phyloP scores from a whole-genome alignment of 306 rosid species.

The Alnus glutinosa region DNA sequence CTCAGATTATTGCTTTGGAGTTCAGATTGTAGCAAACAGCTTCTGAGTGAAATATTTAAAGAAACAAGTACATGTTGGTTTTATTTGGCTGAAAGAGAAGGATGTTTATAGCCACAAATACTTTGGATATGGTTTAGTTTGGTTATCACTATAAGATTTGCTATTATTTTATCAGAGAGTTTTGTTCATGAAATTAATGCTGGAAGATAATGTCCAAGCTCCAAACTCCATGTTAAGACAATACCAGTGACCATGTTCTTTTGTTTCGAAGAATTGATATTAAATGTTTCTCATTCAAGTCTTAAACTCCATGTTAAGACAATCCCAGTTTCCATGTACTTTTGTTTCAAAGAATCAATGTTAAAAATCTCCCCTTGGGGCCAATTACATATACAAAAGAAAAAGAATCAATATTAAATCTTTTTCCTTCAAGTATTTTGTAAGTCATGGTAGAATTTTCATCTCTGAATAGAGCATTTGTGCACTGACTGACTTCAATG shows the following conservation, averaged over 20 bases:
- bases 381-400: background rate
- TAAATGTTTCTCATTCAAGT: background rate
- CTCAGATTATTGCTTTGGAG: background rate
- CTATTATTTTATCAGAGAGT: no score
- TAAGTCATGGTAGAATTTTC: background rate
- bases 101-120: background rate
- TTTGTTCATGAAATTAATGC: background rate
- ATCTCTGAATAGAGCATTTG: background rate
- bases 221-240: background rate
- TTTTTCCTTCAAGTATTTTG: background rate
- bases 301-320: background rate
- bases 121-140: background rate
- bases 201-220: background rate
- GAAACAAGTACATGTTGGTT: background rate
- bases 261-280: background rate
- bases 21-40: background rate
- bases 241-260: background rate
- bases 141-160: background rate
- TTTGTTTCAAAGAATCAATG: background rate
- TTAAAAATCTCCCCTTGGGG: no score
- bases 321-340: background rate
- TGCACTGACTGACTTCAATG: background rate
- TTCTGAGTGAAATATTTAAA: background rate
- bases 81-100: no score
- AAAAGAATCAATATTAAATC: background rate